Conservation (phyloP, 2,329 filamentous ascomycete genomes). For the Dryadomyces sulphureus region DNA sequence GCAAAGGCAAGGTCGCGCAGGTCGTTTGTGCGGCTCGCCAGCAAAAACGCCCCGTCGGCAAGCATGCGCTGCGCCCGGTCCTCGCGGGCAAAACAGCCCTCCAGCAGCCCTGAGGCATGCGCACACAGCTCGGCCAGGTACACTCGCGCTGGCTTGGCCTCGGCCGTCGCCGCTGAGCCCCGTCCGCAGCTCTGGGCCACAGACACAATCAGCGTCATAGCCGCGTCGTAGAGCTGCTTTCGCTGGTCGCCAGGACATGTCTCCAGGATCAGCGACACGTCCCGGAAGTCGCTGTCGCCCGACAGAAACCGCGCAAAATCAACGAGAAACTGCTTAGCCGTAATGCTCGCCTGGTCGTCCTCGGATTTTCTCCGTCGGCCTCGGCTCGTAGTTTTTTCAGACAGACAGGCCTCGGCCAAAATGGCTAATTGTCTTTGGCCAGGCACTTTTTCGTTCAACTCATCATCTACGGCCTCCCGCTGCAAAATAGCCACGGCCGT, state of each 20-base stretch:
- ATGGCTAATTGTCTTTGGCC: background rate
- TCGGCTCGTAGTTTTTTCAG: background rate
- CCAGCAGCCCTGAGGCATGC: conserved; percentile 17
- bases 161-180: conserved; percentile 12
- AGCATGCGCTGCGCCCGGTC: conserved; percentile 22
- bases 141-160: conserved; percentile 18
- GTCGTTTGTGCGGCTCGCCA: conserved; percentile 37
- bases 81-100: conserved; percentile 13
- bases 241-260: background rate
- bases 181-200: conserved; percentile 32
- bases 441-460: background rate
- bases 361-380: background rate
- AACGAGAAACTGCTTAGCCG: background rate
- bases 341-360: background rate
- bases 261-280: background rate
- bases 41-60: conserved; percentile 31
- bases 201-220: conserved; percentile 26
- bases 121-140: conserved; percentile 25
- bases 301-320: background rate
- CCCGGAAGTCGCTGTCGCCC: background rate
- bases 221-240: conserved; percentile 17
- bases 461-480: conserved; percentile 6
- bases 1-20: conserved; percentile 38
- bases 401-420: background rate
- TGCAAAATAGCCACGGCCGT: conserved; percentile 20